Evolutionary conservation across 176 grass and related monocot genomes (phyloP), one percentile per base, ranked within the genome.

Genomic region (Leersia perrieri): DNA sequence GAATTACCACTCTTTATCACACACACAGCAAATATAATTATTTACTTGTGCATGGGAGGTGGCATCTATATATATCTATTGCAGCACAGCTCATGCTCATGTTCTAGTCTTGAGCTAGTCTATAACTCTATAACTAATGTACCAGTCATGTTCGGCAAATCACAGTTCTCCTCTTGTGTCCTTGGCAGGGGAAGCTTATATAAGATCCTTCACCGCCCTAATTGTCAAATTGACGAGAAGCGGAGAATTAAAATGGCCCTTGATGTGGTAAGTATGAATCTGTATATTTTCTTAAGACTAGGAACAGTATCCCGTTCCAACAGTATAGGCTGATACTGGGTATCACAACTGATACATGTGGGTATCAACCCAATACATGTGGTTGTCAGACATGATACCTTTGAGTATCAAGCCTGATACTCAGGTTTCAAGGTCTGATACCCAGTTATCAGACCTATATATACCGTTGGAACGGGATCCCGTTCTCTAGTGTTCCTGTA

Each of bases 221-320:
- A 91, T 86, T 95, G 96, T 67, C 93, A 95, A 90, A 91, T 99
- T 82, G 96, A 99, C 62, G 96, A 99, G 85, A 99, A 99, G 18
- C 88, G 90, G 28, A 93, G 93, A 82, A 99, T 99, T 68, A 92
- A 92, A 69, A 99, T 99, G 96, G 92, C 96, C 68, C 87, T 99
- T 95, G 96, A 99, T 71, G 96, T 99, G 90, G 96, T 99, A 93
- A 27, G 79, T 80, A 65, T 36, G 75, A 80, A 67, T 81, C 63
- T 68, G 18, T 58, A 82, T 86, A 62, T 72, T 76, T 63, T n/a
- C n/a, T n/a, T n/a, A n/a, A n/a, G n/a, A n/a, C n/a, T n/a, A n/a
- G n/a, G n/a, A n/a, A n/a, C n/a, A n/a, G n/a, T n/a, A n/a, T n/a
- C n/a, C n/a, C n/a, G n/a, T n/a, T n/a, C n/a, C n/a, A n/a, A n/a